Conservation (phyloP, 2,329 filamentous ascomycete species). For the Cladosporium sp. region DNA sequence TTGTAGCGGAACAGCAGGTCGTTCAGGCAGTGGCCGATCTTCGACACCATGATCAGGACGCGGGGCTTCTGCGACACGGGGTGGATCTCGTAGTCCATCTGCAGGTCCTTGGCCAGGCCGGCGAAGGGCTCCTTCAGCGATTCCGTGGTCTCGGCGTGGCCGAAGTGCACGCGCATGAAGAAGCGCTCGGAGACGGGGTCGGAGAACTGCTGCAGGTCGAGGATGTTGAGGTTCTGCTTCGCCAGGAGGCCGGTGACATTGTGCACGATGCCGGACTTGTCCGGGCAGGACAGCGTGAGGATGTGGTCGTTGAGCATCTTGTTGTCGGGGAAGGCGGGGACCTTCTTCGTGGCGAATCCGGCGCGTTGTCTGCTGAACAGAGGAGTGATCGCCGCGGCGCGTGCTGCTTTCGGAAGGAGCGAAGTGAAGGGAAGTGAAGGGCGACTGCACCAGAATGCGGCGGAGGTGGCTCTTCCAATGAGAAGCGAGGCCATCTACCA, state of each 20-base stretch:
- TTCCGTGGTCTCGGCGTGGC: conserved; percentile 46
- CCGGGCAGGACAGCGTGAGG: conserved; percentile 76
- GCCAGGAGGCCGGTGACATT: conserved; percentile 75
- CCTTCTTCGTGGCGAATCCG: conserved; percentile 7
- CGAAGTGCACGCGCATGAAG: conserved; percentile 86
- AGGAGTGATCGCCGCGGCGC: background rate
- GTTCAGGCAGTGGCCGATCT: conserved; percentile 81
- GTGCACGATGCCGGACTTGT: conserved; percentile 79
- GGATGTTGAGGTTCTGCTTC: conserved; percentile 67
- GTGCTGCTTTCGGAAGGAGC: conserved; percentile 10
- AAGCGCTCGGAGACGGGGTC: conserved; percentile 68
- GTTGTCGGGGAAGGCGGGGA: background rate
- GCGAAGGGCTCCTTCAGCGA: conserved; percentile 53
- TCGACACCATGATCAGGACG: conserved; percentile 83
- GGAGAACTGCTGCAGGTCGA: conserved; percentile 79
- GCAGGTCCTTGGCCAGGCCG: conserved; percentile 55
- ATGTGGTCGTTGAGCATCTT: conserved; percentile 51
- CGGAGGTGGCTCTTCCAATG: conserved; percentile 11
- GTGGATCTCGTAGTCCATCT: conserved; percentile 66
- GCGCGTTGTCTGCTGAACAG: conserved; percentile 7
- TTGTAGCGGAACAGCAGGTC: conserved; percentile 75
- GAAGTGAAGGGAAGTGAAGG: conserved; percentile 8
- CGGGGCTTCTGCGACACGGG: conserved; percentile 63
- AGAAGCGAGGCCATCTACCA: conserved; percentile 11
- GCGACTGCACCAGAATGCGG: conserved; percentile 7